phyloP scores from a whole-genome alignment of 192 early-diverging fungal species.

The Pilaira anomala region DNA sequence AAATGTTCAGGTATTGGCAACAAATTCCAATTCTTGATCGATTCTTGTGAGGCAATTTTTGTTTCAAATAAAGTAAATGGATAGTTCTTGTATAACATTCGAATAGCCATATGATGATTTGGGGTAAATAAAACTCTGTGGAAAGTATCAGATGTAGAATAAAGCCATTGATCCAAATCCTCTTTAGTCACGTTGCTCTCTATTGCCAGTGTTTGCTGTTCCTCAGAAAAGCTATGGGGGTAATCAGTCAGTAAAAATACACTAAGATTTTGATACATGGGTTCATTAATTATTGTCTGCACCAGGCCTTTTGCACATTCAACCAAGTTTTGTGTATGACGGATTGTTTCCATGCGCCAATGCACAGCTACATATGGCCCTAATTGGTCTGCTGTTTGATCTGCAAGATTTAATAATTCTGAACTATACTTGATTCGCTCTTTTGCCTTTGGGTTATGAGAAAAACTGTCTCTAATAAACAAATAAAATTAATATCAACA shows the following conservation, averaged over 20 bases:
- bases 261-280: slow-evolving; percentile 9
- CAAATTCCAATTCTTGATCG: slow-evolving; percentile 27
- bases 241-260: slow-evolving; percentile 39
- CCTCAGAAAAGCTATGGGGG: slow-evolving; percentile 22
- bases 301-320: slow-evolving; percentile 26
- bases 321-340: slow-evolving; percentile 10
- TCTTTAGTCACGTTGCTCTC: neutral
- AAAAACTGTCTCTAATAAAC: slow-evolving; percentile 25
- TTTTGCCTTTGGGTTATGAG: slow-evolving; percentile 6
- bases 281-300: neutral
- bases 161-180: neutral
- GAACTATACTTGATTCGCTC: slow-evolving; percentile 24
- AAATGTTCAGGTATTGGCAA: slow-evolving; percentile 8
- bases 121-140: neutral
- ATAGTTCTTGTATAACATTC: slow-evolving; percentile 27
- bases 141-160: slow-evolving; percentile 27
- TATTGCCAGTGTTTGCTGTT: slow-evolving; percentile 4
- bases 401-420: slow-evolving; percentile 8
- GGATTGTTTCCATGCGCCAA: slow-evolving; percentile 34
- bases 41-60: neutral
- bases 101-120: slow-evolving; percentile 35
- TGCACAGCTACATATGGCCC: slow-evolving; percentile 34
- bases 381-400: slow-evolving; percentile 8
- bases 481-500: neutral
- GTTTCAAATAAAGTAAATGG: slow-evolving; percentile 16